Evolutionary conservation across 192 early-diverging fungal species (phyloP), one percentile per base, ranked within the genome.

Genomic region (Entomortierella lignicola): DNA sequence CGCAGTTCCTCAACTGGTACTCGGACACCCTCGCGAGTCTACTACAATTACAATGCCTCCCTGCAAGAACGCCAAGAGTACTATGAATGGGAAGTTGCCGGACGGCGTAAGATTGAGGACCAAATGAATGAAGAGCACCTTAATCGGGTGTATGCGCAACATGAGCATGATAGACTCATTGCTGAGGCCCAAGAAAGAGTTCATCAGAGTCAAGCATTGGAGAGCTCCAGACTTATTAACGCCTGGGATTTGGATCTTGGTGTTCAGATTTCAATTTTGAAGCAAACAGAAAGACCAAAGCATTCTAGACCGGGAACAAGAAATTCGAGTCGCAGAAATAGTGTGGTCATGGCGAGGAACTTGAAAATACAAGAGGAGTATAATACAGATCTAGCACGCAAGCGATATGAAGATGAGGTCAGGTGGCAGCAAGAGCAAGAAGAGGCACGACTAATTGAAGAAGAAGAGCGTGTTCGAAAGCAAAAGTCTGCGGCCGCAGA

Each of bases 151-250:
- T 37, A 60, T 8, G 55, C 54, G 20, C 60, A 67, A 20, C 70
- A 79, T 18, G 75, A 79, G 26, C 55, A 26, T 8, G 68, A 79
- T 8, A 66, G 75, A 11, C 48, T 31, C 15, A 63, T 37, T 13
- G 66, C 69, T n/a, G 68, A 70, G 21, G 67, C 53, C 8, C 67
- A 60, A 10, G 75, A 79, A 51, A 39, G 52, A 21, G 21, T 47
- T n/a, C 47, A 61, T 4, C 66, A 66, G 7, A 55, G 67, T 21
- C 75, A 79, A 25, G 75, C 67, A 0, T 79, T 79, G 18, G 75
- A 79, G 52, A 70, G 54, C 63, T 79, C 68, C 50, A 69, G 75
- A 56, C 43, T 79, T 31, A 67, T 79, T 29, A 79, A 79, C 60
- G 75, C 75, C 7, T 79, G 75, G 75, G 75, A 79, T 51, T 27